Percentiles rank a stretch among this genome's conserved stretches.
These are phyloP conservation scores for Serendipita sp. DNA, from an alignment of 768 basidiomycete species.

Conservation along the genomic window DNA sequence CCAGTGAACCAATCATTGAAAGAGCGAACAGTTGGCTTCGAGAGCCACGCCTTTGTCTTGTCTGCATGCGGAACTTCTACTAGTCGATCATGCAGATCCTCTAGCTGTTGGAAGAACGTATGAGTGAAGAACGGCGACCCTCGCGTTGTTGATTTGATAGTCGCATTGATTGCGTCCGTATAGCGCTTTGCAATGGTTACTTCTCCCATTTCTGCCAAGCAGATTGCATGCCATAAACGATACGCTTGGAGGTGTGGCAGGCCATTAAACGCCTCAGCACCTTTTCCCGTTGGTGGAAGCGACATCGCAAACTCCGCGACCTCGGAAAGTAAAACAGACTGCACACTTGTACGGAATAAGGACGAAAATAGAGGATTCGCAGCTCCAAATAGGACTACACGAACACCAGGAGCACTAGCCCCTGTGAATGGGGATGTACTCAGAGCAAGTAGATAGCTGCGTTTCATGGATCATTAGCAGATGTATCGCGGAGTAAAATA, in stretches of 20 bases:
- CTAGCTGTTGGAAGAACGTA: conserved; percentile 55
- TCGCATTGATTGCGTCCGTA: conserved; percentile 68
- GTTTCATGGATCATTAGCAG: conserved; percentile 9
- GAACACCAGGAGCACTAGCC: conserved; percentile 45
- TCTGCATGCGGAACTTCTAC: conserved; percentile 55
- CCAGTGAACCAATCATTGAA: conserved; percentile 88
- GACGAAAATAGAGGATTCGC: conserved; percentile 37
- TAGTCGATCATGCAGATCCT: conserved; percentile 64
- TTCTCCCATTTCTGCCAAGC: conserved; percentile 70
- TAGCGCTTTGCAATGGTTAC: conserved; percentile 66
- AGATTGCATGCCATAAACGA: conserved; percentile 60
- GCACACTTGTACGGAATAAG: conserved; percentile 46
- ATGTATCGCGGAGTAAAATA: neutral
- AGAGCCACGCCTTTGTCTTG: conserved; percentile 73
- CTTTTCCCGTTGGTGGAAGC: conserved; percentile 53
- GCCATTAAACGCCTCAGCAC: conserved; percentile 73
- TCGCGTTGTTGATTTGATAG: conserved; percentile 32
- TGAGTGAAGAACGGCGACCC: conserved; percentile 52
- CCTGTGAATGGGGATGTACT: conserved; percentile 64
- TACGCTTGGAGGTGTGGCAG: conserved; percentile 80
- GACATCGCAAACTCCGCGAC: conserved; percentile 83
- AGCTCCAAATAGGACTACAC: conserved; percentile 60
- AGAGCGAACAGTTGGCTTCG: conserved; percentile 78
- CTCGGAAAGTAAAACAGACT: conserved; percentile 74
- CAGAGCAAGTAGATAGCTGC: conserved; percentile 73